Conservation (phyloP, 2,329 filamentous ascomycete species). For the Trichophyton schoenleinii region DNA sequence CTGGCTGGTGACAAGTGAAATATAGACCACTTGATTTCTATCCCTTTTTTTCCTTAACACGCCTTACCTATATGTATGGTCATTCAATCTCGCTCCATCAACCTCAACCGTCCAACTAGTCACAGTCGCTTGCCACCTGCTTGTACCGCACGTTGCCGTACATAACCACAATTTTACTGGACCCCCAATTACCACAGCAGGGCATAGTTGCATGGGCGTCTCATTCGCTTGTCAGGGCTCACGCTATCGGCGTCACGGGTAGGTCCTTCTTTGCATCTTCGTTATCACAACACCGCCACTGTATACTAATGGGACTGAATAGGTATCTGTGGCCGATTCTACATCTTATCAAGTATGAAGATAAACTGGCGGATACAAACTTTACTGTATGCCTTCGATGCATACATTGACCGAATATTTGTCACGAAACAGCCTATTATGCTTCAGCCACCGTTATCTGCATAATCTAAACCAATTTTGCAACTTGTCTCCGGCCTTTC, state of each 20-base stretch:
- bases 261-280: neutral
- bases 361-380: neutral
- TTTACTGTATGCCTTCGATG: neutral
- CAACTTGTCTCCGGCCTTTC: neutral
- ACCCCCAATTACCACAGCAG: neutral
- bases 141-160: neutral
- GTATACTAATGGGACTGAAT: neutral
- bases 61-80: constrained; percentile 2
- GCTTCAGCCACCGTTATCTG: neutral
- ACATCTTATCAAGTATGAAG: neutral
- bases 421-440: neutral
- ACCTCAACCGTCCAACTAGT: neutral
- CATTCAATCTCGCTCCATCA: neutral
- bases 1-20: constrained; percentile 7
- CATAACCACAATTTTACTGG: neutral
- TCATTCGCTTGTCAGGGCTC: neutral
- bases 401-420: neutral
- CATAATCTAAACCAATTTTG: neutral
- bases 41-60: neutral
- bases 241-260: neutral
- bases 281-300: neutral
- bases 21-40: neutral
- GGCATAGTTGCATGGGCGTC: neutral
- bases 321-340: neutral
- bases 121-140: neutral